Evolutionary conservation across 495 filamentous ascomycete species (phyloP).

Genomic region (Podospora tetraspora): DNA sequence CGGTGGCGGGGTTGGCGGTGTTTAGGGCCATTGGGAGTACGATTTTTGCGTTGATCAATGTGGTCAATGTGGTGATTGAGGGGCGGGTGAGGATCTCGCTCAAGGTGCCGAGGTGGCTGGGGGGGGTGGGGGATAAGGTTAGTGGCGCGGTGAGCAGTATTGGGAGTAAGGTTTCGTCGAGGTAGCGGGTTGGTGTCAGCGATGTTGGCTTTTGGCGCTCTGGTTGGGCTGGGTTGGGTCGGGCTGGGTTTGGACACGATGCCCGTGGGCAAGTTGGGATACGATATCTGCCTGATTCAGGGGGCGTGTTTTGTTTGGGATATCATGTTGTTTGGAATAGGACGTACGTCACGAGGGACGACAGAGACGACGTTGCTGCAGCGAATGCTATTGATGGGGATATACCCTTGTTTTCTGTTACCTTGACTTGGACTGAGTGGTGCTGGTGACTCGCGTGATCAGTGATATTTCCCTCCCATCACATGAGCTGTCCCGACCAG

Average conservation of each 20-base stretch:
- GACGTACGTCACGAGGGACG: neutral
- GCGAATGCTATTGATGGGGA: neutral
- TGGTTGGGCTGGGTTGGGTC: neutral
- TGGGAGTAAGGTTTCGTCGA: constrained; percentile 21
- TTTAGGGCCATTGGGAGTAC: constrained; percentile 79
- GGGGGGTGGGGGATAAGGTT: constrained; percentile 33
- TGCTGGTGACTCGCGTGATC: too few relatives aligned
- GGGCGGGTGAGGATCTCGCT: constrained; percentile 64
- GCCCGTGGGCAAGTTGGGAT: neutral
- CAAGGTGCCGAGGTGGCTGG: constrained; percentile 47
- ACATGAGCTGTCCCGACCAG: too few relatives aligned
- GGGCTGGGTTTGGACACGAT: neutral
- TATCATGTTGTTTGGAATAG: neutral
- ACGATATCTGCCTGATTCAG: neutral
- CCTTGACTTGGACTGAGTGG: neutral
- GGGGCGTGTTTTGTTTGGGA: too few relatives aligned
- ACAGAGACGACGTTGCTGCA: neutral
- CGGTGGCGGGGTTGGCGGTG: constrained; percentile 76
- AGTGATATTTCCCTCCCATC: too few relatives aligned
- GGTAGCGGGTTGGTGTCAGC: constrained; percentile 7
- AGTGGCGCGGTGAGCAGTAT: constrained; percentile 13
- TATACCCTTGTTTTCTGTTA: neutral
- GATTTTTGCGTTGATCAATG: constrained; percentile 74
- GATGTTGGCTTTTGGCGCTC: neutral
- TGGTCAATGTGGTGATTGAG: constrained; percentile 79